These are phyloP conservation scores for Mycena olivaceomarginata DNA, from an alignment of 768 basidiomycete genomes.

Conservation along the genomic window DNA sequence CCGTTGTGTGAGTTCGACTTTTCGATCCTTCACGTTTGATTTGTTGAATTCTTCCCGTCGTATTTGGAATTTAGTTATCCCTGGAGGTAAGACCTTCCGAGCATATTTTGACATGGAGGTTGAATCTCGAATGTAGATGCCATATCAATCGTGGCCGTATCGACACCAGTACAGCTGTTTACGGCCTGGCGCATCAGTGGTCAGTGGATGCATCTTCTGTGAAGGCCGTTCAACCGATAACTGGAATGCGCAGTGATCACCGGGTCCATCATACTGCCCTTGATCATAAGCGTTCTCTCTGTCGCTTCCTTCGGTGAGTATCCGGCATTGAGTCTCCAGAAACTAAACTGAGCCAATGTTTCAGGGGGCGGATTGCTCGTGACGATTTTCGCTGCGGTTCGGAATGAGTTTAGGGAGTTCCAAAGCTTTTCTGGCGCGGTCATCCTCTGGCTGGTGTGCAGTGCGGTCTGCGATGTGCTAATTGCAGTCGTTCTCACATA, in stretches of 20 bases:
- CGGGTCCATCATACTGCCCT: slow-evolving; percentile 21
- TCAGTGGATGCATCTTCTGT: not conserved
- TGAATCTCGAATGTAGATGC: slow-evolving; percentile 13
- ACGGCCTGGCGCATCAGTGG: slow-evolving; percentile 44
- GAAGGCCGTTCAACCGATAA: not conserved
- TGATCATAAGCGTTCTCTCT: slow-evolving; percentile 32
- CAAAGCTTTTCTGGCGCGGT: slow-evolving; percentile 40
- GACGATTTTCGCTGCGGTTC: slow-evolving; percentile 29
- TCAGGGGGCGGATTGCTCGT: slow-evolving; percentile 37
- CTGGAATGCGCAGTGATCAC: slow-evolving; percentile 30
- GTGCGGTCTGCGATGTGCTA: slow-evolving; percentile 48
- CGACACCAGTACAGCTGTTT: slow-evolving; percentile 41
- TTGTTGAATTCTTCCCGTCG: not conserved
- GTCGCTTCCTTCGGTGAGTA: slow-evolving; percentile 38
- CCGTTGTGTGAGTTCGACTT: slow-evolving; percentile 27
- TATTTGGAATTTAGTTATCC: slow-evolving; percentile 27
- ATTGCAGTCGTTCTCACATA: slow-evolving; percentile 49
- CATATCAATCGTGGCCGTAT: slow-evolving; percentile 29
- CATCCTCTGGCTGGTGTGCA: slow-evolving; percentile 48
- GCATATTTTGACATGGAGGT: not conserved
- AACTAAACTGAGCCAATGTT: not conserved
- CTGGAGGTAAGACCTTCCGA: slow-evolving; percentile 31
- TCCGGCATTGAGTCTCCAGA: too few relatives aligned
- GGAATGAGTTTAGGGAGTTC: slow-evolving; percentile 44
- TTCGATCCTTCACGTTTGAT: not conserved